Evolutionary conservation across 2,329 filamentous ascomycete genomes (phyloP).

Genomic region (Alternaria consortialis): DNA sequence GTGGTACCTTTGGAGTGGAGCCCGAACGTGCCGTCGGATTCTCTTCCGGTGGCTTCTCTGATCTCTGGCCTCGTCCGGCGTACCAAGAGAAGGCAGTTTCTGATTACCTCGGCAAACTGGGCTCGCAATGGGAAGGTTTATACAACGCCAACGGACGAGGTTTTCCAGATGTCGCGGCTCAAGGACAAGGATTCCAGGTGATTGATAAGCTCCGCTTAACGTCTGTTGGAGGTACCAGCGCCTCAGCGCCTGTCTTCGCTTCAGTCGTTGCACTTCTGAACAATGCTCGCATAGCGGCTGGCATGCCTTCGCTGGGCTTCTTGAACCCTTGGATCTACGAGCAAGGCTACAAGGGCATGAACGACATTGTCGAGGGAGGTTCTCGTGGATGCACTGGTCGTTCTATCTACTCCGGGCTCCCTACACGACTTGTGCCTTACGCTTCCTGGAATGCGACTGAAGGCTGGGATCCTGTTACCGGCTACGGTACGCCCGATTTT

Average conservation of each 20-base stretch:
- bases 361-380: slow-evolving; percentile 59
- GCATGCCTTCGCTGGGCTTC: slow-evolving; percentile 49
- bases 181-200: slow-evolving; percentile 47
- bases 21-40: slow-evolving; percentile 53
- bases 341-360: slow-evolving; percentile 55
- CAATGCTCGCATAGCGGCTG: slow-evolving; percentile 48
- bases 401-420: slow-evolving; percentile 49
- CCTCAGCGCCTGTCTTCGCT: slow-evolving; percentile 51
- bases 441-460: slow-evolving; percentile 62
- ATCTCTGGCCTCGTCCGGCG: slow-evolving; percentile 53
- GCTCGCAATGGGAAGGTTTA: slow-evolving; percentile 50
- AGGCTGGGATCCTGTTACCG: slow-evolving; percentile 62
- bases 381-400: slow-evolving; percentile 57
- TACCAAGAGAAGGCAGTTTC: slow-evolving; percentile 55
- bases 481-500: slow-evolving; percentile 52
- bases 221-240: slow-evolving; percentile 50
- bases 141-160: slow-evolving; percentile 57
- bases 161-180: slow-evolving; percentile 57
- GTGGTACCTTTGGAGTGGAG: slow-evolving; percentile 52
- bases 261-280: slow-evolving; percentile 51
- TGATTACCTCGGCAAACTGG: slow-evolving; percentile 53
- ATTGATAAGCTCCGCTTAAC: slow-evolving; percentile 45
- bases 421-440: slow-evolving; percentile 53
- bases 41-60: slow-evolving; percentile 58
- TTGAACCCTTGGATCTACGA: slow-evolving; percentile 56